Base-by-base conservation (phyloP, 2,329 filamentous ascomycete genomes). In the Monilinia fructigena region DNA sequence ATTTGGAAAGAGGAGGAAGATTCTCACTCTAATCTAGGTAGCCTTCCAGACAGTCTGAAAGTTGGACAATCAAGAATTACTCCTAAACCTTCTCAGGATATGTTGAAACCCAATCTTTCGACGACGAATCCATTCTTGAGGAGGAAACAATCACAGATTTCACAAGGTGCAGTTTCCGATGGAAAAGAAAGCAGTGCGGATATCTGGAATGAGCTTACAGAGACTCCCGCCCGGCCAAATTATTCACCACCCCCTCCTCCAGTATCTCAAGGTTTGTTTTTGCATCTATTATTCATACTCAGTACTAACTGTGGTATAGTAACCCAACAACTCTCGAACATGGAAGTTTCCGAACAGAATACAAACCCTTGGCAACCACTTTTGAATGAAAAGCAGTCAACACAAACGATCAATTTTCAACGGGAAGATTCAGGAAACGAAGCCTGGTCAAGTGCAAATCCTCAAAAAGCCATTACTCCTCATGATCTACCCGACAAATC, bases 291-390 rank as follows among this genome's bases (percentile, higher is more conserved):
- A 10, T 18, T 56, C 28, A n/a, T 45, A 5, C n/a, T 47, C 14
- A 62, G 12, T 38, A 20, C 38, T 55, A 28, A 66, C 53, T 50
- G 10, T 53, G 35, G 60, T 10, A 65, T 65, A 55, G 69, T 70
- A 47, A 53, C 70, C 4, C 63, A 72, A 38, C 65, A 75, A 65
- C 70, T 76, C 40, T 68, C 70, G 2, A 71, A 70, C 5, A 69
- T 74, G 10, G 71, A 73, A 2, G 56, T 75, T 12, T 68, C 68
- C 20, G 71, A 73, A 53, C 67, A 71, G 31, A 72, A 53, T 35
- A 69, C 72, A 47, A 76, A 76, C 68, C 75, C 75, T 50, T 76
- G 75, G 75, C 73, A 75, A 55, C 71, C 74, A 35, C 68, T 68
- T 42, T 55, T 70, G 20, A 65, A 72, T 42, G 66, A 69, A 23